These are phyloP conservation scores for Plasmodium gaboni DNA, from an alignment of 169 alveolate genomes.

Conservation along the genomic window DNA sequence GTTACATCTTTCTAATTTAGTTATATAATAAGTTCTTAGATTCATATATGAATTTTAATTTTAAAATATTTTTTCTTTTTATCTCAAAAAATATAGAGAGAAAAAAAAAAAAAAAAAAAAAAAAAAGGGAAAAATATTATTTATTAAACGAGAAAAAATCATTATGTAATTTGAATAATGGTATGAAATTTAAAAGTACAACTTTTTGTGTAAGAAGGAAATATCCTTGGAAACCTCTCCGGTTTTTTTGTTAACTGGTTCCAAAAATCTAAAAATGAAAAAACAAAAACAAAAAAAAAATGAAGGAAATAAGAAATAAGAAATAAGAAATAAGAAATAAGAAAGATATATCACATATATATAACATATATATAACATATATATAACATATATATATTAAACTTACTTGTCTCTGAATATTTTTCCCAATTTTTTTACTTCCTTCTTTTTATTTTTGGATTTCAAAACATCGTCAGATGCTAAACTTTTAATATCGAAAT, in stretches of 20 bases:
- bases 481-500: slow-evolving; percentile 58
- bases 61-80: slow-evolving; percentile 19
- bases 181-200: slow-evolving; percentile 34
- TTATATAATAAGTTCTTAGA: slow-evolving; percentile 13
- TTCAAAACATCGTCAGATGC: slow-evolving; percentile 43
- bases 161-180: not conserved
- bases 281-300: not conserved
- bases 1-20: slow-evolving; percentile 5
- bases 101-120: slow-evolving; percentile 6
- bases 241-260: slow-evolving; percentile 70
- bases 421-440: slow-evolving; percentile 69
- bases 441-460: slow-evolving; percentile 69
- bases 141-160: slow-evolving; percentile 24
- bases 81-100: not conserved
- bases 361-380: not conserved
- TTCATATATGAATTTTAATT: slow-evolving; percentile 16
- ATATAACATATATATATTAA: slow-evolving; percentile 2
- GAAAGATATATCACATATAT: too few relatives aligned
- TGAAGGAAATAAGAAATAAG: too few relatives aligned
- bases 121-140: not conserved
- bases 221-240: slow-evolving; percentile 77
- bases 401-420: slow-evolving; percentile 74
- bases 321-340: too few relatives aligned
- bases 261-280: slow-evolving; percentile 40
- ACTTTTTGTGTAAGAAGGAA: slow-evolving; percentile 74